Conservation (phyloP, 1,139 yeast species). For the Blastobotrys illinoisensis region DNA sequence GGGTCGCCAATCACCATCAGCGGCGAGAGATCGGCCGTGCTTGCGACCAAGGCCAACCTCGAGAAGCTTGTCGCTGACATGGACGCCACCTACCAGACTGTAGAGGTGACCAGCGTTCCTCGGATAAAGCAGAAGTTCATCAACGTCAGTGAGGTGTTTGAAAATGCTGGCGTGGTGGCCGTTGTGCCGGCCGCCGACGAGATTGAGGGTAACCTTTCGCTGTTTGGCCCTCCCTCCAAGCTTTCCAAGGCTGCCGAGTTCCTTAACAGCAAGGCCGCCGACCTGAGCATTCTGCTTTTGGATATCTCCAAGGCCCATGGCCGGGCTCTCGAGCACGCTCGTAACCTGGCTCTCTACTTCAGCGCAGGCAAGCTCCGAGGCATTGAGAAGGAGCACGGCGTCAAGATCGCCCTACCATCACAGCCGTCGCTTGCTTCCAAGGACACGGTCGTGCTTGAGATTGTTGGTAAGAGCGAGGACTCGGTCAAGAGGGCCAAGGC, state of each 20-base stretch:
- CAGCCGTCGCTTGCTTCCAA: constrained; percentile 33
- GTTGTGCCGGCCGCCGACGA: constrained; percentile 44
- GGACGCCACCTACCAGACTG: constrained; percentile 30
- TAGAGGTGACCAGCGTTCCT: constrained; percentile 44
- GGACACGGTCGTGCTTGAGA: constrained; percentile 36
- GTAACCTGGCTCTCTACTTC: constrained; percentile 64
- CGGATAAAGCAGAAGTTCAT: constrained; percentile 47
- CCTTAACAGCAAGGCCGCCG: constrained; percentile 48
- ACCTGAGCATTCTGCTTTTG: constrained; percentile 58
- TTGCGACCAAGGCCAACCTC: constrained; percentile 45
- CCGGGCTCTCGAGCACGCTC: constrained; percentile 70
- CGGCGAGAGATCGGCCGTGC: constrained; percentile 61
- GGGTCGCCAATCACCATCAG: constrained; percentile 38
- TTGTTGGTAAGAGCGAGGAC: constrained; percentile 42
- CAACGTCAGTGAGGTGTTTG: constrained; percentile 40
- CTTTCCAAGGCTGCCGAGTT: constrained; percentile 55
- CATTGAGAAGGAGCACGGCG: constrained; percentile 39
- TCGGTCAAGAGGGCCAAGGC: constrained; percentile 54
- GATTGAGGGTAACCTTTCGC: constrained; percentile 39
- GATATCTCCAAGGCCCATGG: constrained; percentile 88
- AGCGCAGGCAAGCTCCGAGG: constrained; percentile 39
- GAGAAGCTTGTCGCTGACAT: constrained; percentile 43
- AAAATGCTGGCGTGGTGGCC: constrained; percentile 50
- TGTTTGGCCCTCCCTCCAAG: constrained; percentile 61
- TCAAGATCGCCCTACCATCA: constrained; percentile 54